Conservation (phyloP, 495 filamentous ascomycete species). For the Staphylotrichum longicolle region DNA sequence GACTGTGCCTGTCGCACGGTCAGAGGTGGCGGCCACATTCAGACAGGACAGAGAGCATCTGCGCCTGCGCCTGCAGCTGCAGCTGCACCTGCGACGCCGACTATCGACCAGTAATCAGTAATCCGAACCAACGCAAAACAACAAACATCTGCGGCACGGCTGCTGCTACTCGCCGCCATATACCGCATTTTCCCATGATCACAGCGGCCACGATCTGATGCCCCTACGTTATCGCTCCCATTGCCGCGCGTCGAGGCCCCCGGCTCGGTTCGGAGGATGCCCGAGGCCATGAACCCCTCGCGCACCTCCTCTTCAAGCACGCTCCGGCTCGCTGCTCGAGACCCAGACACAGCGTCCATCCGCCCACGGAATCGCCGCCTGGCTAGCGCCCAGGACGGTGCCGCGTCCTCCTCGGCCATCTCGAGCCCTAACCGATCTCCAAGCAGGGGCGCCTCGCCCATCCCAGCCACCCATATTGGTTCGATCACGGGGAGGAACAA, state of each 20-base stretch:
- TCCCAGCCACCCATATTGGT: constrained; percentile 42
- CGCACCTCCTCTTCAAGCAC: constrained; percentile 30
- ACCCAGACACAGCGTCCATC: constrained; percentile 25
- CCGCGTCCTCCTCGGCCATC: constrained; percentile 21
- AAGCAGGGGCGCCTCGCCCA: constrained; percentile 41
- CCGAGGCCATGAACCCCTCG: constrained; percentile 36
- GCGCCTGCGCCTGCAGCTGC: no score
- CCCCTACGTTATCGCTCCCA: constrained; percentile 22
- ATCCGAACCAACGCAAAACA: constrained; percentile 9
- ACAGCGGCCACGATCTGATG: constrained; percentile 34
- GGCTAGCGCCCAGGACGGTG: constrained; percentile 16
- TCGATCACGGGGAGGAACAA: constrained; percentile 36
- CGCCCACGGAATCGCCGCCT: constrained; percentile 37
- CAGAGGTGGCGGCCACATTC: neutral
- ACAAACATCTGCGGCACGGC: neutral
- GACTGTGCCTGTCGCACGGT: neutral
- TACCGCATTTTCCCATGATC: constrained; percentile 5
- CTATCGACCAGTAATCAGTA: neutral
- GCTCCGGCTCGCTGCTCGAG: constrained; percentile 24
- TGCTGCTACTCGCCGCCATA: neutral
- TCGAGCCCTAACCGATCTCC: constrained; percentile 31
- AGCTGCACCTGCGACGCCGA: neutral
- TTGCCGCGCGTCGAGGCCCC: constrained; percentile 30
- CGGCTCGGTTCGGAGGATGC: constrained; percentile 30
- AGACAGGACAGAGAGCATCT: neutral